phyloP scores from a whole-genome alignment of 1,284 basidiomycete genomes.

The Cutaneotrichosporon cavernicola region DNA sequence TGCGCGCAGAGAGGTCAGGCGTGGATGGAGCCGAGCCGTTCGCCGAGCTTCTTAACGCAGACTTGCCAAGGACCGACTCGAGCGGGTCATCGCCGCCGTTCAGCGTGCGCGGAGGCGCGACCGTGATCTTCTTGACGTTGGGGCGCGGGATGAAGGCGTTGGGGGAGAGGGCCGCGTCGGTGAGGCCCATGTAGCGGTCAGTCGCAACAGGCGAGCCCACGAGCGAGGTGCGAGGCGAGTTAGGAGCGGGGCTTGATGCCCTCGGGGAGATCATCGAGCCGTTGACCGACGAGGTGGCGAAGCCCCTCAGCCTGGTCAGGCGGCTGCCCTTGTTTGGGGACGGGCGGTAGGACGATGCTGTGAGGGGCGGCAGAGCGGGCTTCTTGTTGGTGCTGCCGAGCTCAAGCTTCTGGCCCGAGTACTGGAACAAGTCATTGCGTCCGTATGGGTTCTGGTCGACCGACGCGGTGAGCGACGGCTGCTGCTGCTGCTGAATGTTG shows the following conservation, averaged over 20 bases:
- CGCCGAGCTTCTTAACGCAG: conserved; percentile 48
- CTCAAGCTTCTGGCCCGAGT: conserved; percentile 48
- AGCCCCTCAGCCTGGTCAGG: conserved; percentile 55
- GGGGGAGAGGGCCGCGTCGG: conserved; percentile 58
- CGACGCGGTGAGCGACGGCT: conserved; percentile 67
- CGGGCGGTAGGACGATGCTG: conserved; percentile 52
- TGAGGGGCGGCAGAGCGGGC: conserved; percentile 53
- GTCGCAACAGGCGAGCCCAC: conserved; percentile 39
- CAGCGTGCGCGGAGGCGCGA: conserved; percentile 62
- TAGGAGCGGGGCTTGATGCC: conserved; percentile 43
- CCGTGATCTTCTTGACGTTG: conserved; percentile 91
- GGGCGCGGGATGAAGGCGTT: conserved; percentile 68
- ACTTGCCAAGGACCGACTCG: conserved; percentile 50
- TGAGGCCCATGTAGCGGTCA: conserved; percentile 57
- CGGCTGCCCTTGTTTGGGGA: conserved; percentile 51
- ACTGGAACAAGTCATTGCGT: conserved; percentile 63
- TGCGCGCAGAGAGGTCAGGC: conserved; percentile 37
- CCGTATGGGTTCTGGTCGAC: conserved; percentile 87
- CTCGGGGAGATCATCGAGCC: conserved; percentile 26
- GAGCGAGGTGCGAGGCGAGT: conserved; percentile 32
- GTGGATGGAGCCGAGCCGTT: conserved; percentile 51
- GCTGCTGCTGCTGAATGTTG: conserved; percentile 39
- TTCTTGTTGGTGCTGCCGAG: conserved; percentile 52
- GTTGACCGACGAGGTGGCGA: conserved; percentile 52
- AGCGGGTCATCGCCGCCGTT: conserved; percentile 42